A percentile compares a stretch with the other conserved stretches of the same genome.
phyloP scores from a whole-genome alignment of 805 yeast species.

The Metschnikowia proteae region DNA sequence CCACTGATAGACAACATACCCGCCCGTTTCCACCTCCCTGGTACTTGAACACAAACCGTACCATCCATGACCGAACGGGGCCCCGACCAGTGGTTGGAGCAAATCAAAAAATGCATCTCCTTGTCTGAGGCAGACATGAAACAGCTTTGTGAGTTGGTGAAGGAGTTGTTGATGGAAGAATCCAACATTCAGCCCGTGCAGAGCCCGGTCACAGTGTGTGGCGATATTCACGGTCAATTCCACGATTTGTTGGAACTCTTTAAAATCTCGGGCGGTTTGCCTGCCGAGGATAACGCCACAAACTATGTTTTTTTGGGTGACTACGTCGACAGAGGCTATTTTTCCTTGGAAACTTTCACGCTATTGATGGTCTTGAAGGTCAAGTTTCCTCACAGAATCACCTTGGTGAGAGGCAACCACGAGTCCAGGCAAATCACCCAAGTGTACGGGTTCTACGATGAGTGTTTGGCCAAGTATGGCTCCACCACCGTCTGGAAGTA shows the following conservation, averaged over 20 bases:
- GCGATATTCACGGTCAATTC: slow-evolving; percentile 97
- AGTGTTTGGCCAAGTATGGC: slow-evolving; percentile 88
- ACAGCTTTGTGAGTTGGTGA: slow-evolving; percentile 90
- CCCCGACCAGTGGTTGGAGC: slow-evolving; percentile 96
- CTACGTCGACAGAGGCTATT: slow-evolving; percentile 97
- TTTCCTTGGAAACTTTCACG: slow-evolving; percentile 90
- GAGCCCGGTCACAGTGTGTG: slow-evolving; percentile 93
- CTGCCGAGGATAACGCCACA: slow-evolving; percentile 62
- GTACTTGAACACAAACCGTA: slow-evolving; percentile 7
- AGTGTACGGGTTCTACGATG: slow-evolving; percentile 97
- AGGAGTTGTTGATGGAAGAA: slow-evolving; percentile 93
- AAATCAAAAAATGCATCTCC: slow-evolving; percentile 83
- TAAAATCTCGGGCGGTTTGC: slow-evolving; percentile 89
- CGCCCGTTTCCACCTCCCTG: not conserved
- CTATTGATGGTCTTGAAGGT: slow-evolving; percentile 90
- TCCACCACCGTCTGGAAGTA: slow-evolving; percentile 94
- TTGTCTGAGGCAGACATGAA: slow-evolving; percentile 93
- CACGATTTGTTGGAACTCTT: slow-evolving; percentile 90
- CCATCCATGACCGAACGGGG: slow-evolving; percentile 64
- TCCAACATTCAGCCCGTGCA: slow-evolving; percentile 91
- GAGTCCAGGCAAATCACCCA: slow-evolving; percentile 98
- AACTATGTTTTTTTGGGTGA: slow-evolving; percentile 86
- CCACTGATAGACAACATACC: not conserved
- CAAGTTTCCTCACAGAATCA: slow-evolving; percentile 77
- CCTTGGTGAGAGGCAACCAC: slow-evolving; percentile 95